These are phyloP conservation scores for Sungouiozyma ichnusensis DNA, from an alignment of 805 yeast genomes.

Conservation along the genomic window DNA sequence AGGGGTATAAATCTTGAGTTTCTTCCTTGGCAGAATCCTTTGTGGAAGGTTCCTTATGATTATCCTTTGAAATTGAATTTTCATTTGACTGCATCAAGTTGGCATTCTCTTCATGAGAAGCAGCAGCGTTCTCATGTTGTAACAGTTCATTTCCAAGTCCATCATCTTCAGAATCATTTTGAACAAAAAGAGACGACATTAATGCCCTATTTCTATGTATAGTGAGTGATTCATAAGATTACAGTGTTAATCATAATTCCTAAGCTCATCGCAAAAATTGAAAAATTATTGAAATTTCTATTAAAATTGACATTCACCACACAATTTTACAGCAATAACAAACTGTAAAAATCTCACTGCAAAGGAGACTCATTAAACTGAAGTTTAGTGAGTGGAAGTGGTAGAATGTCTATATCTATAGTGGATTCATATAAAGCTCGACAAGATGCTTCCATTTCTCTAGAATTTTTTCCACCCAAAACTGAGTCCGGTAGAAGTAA, in stretches of 20 bases:
- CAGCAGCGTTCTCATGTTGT: constrained; percentile 15
- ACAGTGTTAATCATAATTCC: background rate
- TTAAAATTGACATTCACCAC: too few species aligned
- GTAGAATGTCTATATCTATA: constrained; percentile 13
- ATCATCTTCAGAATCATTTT: constrained; percentile 32
- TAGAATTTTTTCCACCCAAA: constrained; percentile 97
- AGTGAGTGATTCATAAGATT: too few species aligned
- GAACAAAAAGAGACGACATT: constrained; percentile 20
- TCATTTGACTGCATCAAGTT: background rate
- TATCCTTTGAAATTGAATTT: background rate
- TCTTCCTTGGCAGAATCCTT: constrained; percentile 4
- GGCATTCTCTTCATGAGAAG: constrained; percentile 1
- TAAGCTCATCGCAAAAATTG: background rate
- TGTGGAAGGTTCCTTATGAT: constrained; percentile 4
- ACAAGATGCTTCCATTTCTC: constrained; percentile 57
- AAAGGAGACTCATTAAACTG: too few species aligned
- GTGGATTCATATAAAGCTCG: constrained; percentile 42
- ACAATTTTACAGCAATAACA: too few species aligned
- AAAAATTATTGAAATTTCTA: background rate
- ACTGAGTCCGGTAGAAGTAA: constrained; percentile 83
- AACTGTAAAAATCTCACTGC: background rate
- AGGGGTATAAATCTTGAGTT: constrained; percentile 21
- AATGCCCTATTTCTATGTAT: too few species aligned
- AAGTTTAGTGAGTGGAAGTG: too few species aligned
- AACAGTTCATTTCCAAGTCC: constrained; percentile 20